These are phyloP conservation scores for Bonia amplexicaulis DNA, from an alignment of 176 grass and related monocot genomes.

Conservation along the genomic window DNA sequence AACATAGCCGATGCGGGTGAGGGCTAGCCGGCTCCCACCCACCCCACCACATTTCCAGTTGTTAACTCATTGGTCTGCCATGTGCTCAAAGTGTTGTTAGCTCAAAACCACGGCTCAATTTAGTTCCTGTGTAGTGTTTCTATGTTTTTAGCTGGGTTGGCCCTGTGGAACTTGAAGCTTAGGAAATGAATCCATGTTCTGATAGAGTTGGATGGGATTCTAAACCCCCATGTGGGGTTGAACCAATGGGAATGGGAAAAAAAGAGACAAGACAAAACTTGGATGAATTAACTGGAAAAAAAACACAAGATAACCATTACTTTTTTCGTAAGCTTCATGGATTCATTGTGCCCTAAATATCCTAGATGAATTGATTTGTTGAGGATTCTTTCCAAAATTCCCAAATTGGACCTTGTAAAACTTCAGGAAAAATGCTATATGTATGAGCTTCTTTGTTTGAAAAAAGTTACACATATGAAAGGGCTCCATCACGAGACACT, in stretches of 20 bases:
- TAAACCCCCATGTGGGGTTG: neutral
- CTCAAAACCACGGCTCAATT: neutral
- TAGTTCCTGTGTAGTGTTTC: neutral
- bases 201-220: neutral
- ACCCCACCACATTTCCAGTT: neutral
- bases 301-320: neutral
- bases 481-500: neutral
- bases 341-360: neutral
- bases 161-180: neutral
- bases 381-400: neutral
- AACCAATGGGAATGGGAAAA: neutral
- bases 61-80: neutral
- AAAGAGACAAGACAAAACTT: neutral
- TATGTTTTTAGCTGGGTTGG: neutral
- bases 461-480: neutral
- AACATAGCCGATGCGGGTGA: neutral
- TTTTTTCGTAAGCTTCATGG: neutral
- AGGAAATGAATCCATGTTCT: neutral
- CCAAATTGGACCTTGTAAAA: neutral
- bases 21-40: neutral
- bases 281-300: neutral
- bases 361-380: neutral
- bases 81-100: neutral
- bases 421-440: neutral
- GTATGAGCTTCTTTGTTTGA: neutral